A percentile compares a stretch with the other conserved stretches of the same genome.
Conservation (phyloP, 139 green algal species). For the Picochlorum sp. region DNA sequence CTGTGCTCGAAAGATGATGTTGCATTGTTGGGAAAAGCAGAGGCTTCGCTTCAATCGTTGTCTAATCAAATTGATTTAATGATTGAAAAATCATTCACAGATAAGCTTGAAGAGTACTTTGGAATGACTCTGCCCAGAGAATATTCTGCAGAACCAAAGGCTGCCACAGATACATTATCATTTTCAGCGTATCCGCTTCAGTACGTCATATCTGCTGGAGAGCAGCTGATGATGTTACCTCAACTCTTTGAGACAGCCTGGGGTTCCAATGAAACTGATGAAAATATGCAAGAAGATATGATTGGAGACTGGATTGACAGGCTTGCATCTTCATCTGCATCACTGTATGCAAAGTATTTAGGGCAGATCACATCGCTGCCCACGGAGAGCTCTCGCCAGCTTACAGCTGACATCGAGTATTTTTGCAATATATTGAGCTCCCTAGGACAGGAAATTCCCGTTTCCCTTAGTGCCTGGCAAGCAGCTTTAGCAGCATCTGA, state of each 20-base stretch:
- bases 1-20: too few relatives aligned
- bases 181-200: conserved; percentile 80
- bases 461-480: conserved; percentile 59
- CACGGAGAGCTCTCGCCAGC: conserved; percentile 56
- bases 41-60: too few relatives aligned
- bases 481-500: conserved; percentile 20
- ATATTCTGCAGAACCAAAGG: not conserved
- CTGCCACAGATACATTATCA: conserved; percentile 26
- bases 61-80: too few relatives aligned
- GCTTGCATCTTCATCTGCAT: conserved; percentile 11
- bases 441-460: conserved; percentile 58
- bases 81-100: too few relatives aligned
- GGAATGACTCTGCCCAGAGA: not conserved
- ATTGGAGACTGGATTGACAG: conserved; percentile 76
- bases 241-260: conserved; percentile 70
- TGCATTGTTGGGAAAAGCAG: too few relatives aligned
- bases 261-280: conserved; percentile 24
- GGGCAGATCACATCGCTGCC: conserved; percentile 33
- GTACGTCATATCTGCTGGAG: conserved; percentile 61
- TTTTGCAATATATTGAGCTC: conserved; percentile 85
- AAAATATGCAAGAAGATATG: conserved; percentile 51
- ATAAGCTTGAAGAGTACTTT: not conserved
- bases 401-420: conserved; percentile 88
- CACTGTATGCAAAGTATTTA: conserved; percentile 42
- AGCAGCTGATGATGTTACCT: conserved; percentile 88